Percentiles rank a stretch among this genome's conserved stretches.
These are phyloP conservation scores for Linum lewisii DNA, from an alignment of 345 rosid species.

Conservation along the genomic window DNA sequence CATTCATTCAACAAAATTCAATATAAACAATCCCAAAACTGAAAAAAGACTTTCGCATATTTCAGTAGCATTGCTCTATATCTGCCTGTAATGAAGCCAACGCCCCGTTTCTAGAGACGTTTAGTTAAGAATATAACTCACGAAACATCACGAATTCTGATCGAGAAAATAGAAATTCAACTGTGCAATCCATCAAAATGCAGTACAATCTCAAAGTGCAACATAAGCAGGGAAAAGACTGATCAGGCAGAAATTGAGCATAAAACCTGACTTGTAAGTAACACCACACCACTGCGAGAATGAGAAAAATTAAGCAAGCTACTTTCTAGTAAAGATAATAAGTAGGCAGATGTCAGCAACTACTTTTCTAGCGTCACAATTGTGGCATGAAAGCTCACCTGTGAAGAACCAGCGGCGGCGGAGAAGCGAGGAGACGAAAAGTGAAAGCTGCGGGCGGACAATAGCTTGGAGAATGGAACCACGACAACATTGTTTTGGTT, in stretches of 20 bases:
- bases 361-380: not conserved
- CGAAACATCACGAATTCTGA: not conserved
- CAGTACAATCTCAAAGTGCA: not conserved
- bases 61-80: not conserved
- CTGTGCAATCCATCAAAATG: not conserved
- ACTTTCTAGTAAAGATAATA: too few relatives aligned
- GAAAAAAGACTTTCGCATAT: not conserved
- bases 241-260: not conserved
- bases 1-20: not conserved
- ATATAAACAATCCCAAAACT: too few relatives aligned
- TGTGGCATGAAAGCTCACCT: slow-evolving; percentile 19
- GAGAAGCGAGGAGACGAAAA: slow-evolving; percentile 30
- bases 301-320: not conserved
- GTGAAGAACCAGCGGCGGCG: slow-evolving; percentile 29
- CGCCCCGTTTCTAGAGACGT: not conserved
- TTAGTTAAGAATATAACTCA: too few relatives aligned
- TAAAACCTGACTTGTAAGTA: not conserved
- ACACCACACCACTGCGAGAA: not conserved
- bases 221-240: not conserved
- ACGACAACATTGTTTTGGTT: slow-evolving; percentile 10
- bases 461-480: not conserved
- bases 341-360: too few relatives aligned
- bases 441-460: slow-evolving; percentile 24
- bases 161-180: not conserved
- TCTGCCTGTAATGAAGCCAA: not conserved